A percentile compares a stretch with the other conserved stretches of the same genome.
These are phyloP conservation scores for Nemania sp. DNA, from an alignment of 2,329 filamentous ascomycete species.

Conservation along the genomic window DNA sequence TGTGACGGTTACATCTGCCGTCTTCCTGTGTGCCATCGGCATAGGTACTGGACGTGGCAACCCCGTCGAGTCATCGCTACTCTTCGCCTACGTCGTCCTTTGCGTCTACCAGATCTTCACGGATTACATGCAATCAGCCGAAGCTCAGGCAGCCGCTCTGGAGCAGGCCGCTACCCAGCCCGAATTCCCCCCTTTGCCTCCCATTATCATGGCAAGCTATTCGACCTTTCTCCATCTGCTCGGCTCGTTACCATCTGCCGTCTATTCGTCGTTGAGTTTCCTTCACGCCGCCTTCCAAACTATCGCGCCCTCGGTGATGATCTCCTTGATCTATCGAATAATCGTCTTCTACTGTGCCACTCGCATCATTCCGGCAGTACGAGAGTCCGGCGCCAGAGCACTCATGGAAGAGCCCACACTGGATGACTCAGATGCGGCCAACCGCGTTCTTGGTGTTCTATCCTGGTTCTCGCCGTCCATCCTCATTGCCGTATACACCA, in stretches of 20 bases:
- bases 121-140: constrained; percentile 84
- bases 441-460: constrained; percentile 77
- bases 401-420: constrained; percentile 83
- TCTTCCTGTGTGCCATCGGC: constrained; percentile 91
- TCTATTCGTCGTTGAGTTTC: constrained; percentile 83
- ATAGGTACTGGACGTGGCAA: constrained; percentile 94
- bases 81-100: constrained; percentile 97
- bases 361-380: constrained; percentile 91
- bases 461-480: constrained; percentile 96
- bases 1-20: constrained; percentile 86
- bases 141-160: constrained; percentile 59
- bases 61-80: constrained; percentile 88
- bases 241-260: constrained; percentile 78
- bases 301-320: constrained; percentile 93
- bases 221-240: constrained; percentile 86
- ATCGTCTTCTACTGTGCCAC: constrained; percentile 96
- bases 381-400: constrained; percentile 81
- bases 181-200: constrained; percentile 95
- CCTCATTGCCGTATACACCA: constrained; percentile 94
- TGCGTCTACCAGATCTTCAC: constrained; percentile 99
- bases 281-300: constrained; percentile 92
- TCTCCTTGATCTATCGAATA: constrained; percentile 89
- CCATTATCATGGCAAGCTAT: constrained; percentile 98
- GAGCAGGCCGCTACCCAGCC: constrained; percentile 62
- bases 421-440: constrained; percentile 83